Conservation (phyloP, 176 grass and related monocot species). For the Oryza coarctata region DNA sequence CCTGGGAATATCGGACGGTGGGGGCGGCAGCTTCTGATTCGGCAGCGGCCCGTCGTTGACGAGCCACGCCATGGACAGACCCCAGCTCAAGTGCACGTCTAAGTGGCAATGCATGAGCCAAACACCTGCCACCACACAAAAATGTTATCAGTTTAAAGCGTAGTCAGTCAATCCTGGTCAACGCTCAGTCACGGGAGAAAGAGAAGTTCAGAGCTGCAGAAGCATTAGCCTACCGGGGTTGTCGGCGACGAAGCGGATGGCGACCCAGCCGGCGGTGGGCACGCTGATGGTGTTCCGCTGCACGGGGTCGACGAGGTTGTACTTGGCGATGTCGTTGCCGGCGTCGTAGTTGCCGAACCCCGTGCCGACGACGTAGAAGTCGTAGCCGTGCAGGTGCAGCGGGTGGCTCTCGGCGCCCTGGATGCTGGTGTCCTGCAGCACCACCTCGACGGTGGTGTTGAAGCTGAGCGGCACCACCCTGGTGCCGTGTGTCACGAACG, state of each 20-base stretch:
- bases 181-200: background rate
- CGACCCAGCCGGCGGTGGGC: slow-evolving; percentile 73
- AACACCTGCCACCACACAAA: slow-evolving; percentile 35
- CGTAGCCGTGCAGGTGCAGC: slow-evolving; percentile 73
- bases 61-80: slow-evolving; percentile 80
- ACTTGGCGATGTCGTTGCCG: slow-evolving; percentile 36
- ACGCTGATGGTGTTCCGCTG: slow-evolving; percentile 77
- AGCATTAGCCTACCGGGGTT: slow-evolving; percentile 49
- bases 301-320: slow-evolving; percentile 65
- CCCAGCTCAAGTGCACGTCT: slow-evolving; percentile 82
- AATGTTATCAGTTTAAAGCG: background rate
- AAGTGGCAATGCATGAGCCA: slow-evolving; percentile 97
- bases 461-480: slow-evolving; percentile 56
- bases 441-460: slow-evolving; percentile 59
- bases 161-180: background rate
- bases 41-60: slow-evolving; percentile 66
- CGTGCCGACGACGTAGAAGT: slow-evolving; percentile 61
- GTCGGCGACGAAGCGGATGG: slow-evolving; percentile 70
- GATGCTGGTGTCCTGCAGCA: slow-evolving; percentile 55
- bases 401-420: slow-evolving; percentile 73
- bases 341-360: slow-evolving; percentile 67
- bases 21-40: slow-evolving; percentile 70
- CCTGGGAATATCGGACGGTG: slow-evolving; percentile 66
- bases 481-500: slow-evolving; percentile 62
- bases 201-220: too few relatives aligned